Evolutionary conservation across 495 filamentous ascomycete species (phyloP).

Genomic region (Podospora anserina): DNA sequence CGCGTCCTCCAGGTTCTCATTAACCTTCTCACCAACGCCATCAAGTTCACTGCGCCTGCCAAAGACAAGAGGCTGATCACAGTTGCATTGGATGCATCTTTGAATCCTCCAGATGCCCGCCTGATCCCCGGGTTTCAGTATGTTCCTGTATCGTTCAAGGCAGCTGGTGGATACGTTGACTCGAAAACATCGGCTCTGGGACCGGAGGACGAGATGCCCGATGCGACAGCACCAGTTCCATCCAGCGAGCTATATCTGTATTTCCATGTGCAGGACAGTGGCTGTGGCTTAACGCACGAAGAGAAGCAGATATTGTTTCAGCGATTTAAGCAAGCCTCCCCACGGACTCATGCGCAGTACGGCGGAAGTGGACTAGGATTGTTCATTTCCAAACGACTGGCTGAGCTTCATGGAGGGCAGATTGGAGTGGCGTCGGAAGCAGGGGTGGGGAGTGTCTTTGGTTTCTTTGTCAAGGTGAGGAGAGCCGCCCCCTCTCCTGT

Average conservation of each 20-base stretch:
- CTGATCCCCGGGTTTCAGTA: conserved; percentile 40
- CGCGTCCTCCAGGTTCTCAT: conserved; percentile 65
- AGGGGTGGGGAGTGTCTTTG: conserved; percentile 65
- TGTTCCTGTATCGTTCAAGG: conserved; percentile 41
- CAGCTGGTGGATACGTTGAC: conserved; percentile 40
- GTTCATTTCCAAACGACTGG: conserved; percentile 66
- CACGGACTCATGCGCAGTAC: conserved; percentile 65
- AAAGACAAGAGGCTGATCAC: conserved; percentile 46
- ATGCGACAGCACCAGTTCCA: background rate
- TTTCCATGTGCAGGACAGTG: conserved; percentile 59
- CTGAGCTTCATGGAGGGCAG: conserved; percentile 68
- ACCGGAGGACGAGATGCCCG: background rate
- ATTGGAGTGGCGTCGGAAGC: conserved; percentile 65
- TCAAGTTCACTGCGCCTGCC: conserved; percentile 63
- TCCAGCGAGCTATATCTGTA: background rate
- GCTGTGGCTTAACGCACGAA: conserved; percentile 59
- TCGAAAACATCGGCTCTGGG: conserved; percentile 31
- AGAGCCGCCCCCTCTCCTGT: conserved; percentile 4
- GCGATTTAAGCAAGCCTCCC: conserved; percentile 68
- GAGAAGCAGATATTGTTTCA: conserved; percentile 66
- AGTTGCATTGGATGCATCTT: conserved; percentile 56
- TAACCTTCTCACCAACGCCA: conserved; percentile 63
- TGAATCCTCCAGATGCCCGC: conserved; percentile 42
- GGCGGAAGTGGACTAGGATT: conserved; percentile 71
- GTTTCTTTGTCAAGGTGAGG: conserved; percentile 63